Evolutionary conservation across 2,329 filamentous ascomycete species (phyloP).

Genomic region (Ophiostoma sp.): DNA sequence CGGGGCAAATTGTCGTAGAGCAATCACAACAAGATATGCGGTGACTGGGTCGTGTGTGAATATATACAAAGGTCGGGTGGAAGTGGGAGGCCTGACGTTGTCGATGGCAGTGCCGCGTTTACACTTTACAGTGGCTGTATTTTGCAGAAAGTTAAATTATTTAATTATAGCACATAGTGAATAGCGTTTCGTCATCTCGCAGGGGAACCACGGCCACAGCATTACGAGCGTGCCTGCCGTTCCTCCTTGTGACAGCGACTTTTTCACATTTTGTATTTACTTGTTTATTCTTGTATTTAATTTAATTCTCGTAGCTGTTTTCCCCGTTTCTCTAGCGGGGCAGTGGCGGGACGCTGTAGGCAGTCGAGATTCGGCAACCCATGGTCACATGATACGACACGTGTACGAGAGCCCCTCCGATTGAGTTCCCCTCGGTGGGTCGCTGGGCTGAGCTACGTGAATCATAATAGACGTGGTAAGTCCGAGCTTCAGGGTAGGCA

Average conservation of each 20-base stretch:
- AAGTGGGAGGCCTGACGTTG: constrained; percentile 7
- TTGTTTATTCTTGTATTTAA: neutral
- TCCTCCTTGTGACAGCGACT: constrained; percentile 15
- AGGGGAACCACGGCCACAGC: constrained; percentile 6
- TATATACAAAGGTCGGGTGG: neutral
- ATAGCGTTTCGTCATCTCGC: constrained; percentile 23
- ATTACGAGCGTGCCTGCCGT: constrained; percentile 1
- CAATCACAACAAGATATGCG: neutral
- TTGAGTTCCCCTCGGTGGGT: neutral
- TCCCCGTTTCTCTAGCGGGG: constrained; percentile 15
- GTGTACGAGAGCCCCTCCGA: neutral
- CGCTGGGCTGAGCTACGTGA: constrained; percentile 1
- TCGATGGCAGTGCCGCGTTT: constrained; percentile 10
- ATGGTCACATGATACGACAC: constrained; percentile 10
- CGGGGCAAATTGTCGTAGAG: neutral
- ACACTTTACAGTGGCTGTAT: neutral
- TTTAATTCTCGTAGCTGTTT: neutral
- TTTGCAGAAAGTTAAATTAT: neutral
- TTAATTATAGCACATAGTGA: neutral
- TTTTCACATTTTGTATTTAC: constrained; percentile 14
- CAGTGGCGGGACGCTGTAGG: constrained; percentile 13
- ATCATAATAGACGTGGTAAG: neutral
- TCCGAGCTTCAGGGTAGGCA: neutral
- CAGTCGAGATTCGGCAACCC: neutral
- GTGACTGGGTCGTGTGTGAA: neutral